Percentiles rank a stretch among this genome's conserved stretches.
Evolutionary conservation across 1,284 basidiomycete genomes (phyloP).

Genomic region (Caloboletus inedulis): DNA sequence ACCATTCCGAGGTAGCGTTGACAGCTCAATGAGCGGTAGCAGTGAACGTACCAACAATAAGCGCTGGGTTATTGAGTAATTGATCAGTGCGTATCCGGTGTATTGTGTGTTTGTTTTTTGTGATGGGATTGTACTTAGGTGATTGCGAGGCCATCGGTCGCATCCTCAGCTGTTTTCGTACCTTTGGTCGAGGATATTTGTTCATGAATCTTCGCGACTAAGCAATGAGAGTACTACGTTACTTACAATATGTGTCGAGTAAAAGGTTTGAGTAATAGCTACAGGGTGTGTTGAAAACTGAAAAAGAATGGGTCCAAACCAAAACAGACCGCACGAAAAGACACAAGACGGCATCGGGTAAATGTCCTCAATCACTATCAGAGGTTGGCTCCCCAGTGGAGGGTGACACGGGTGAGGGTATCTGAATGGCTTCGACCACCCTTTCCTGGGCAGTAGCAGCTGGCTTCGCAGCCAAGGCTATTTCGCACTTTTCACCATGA

Average conservation of each 20-base stretch:
- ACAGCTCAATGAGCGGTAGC: slow-evolving; percentile 21
- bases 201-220: background rate
- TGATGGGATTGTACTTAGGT: background rate
- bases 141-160: background rate
- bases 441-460: slow-evolving; percentile 57
- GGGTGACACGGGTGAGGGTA: slow-evolving; percentile 40
- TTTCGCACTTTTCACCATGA: slow-evolving; percentile 46
- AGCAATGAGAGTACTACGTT: slow-evolving; percentile 12
- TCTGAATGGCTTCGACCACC: slow-evolving; percentile 53
- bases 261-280: slow-evolving; percentile 14
- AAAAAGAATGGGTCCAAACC: slow-evolving; percentile 1
- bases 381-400: slow-evolving; percentile 32
- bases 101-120: background rate
- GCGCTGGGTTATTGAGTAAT: slow-evolving; percentile 51
- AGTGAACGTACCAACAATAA: slow-evolving; percentile 29
- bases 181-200: background rate
- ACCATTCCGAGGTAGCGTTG: slow-evolving; percentile 5
- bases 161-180: background rate
- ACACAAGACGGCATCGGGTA: background rate
- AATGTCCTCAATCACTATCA: slow-evolving; percentile 24
- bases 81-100: background rate
- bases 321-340: background rate
- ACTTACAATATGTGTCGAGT: slow-evolving; percentile 21
- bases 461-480: slow-evolving; percentile 52
- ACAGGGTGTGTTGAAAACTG: slow-evolving; percentile 17